Evolutionary conservation across 257 asterid species (phyloP), one percentile per base, ranked within the genome.

Genomic region (Forsythia viridissima): DNA sequence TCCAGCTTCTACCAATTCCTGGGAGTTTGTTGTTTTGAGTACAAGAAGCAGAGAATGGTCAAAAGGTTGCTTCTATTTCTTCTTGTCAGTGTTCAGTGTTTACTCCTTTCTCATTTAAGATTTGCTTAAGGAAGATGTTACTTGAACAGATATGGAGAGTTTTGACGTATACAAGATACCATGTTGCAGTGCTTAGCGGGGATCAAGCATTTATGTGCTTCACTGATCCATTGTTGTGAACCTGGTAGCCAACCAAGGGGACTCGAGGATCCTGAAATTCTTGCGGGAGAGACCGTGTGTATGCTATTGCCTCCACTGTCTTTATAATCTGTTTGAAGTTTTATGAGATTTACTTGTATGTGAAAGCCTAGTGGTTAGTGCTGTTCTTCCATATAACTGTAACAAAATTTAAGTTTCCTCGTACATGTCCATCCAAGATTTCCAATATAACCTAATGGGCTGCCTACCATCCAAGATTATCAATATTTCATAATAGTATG

Each of bases 251-350:
- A 92, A 89, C 59, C 92, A 55, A 81, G 95, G 86, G 97, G 94
- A 82, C 90, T 93, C 16, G 98, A 93, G 72, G 99, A 96, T 87
- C 99, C 98, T 77, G 97, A 93, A 83, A 88, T 96, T 79, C 97
- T 96, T 74, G 98, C 99, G 0, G 83, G 98, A 76, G 98, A 93
- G 91, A 96, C 99, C 37, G 99, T 93, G 85, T 96, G 99, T 96
- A 96, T 84, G 99, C 85, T 80, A 80, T 72, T 57, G 63, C 77
- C 71, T 75, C 74, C 76, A 73, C 55, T 24, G 12, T 57, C 59
- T 24, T 65, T 20, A 4, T 48, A 52, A 36, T 63, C 18, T 24
- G 13, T 63, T 63, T 63, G 16, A 24, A 63, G 70, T 73, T 61
- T 65, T 68, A 57, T 44, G 24, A 57, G 30, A 68, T 21, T 24